Conservation (phyloP, 148 eudicot species). For the Camellia granthamiana region DNA sequence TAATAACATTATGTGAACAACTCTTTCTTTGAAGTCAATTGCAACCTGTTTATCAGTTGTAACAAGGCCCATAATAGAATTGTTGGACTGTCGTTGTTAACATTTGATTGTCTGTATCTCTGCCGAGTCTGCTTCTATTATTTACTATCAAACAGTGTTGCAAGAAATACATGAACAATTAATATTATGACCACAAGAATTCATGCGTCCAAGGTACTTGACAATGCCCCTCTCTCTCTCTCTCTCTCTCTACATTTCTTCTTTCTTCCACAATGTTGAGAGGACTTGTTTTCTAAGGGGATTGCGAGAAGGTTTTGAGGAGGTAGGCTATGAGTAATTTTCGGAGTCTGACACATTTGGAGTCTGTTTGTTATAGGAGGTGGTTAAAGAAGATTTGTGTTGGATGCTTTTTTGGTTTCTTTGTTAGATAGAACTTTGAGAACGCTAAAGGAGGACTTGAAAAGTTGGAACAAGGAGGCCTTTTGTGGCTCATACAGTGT, state of each 20-base stretch:
- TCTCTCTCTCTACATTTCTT: neutral
- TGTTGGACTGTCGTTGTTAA: neutral
- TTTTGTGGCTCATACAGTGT: no score
- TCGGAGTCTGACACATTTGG: neutral
- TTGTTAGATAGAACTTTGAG: neutral
- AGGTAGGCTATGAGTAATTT: neutral
- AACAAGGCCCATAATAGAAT: neutral
- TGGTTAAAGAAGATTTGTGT: neutral
- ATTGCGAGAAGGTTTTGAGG: neutral
- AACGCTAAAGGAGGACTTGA: no score
- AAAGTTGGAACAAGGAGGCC: no score
- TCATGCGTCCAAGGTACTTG: neutral
- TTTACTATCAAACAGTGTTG: neutral
- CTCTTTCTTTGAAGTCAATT: conserved; percentile 1
- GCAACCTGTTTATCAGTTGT: neutral
- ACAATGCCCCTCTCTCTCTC: neutral
- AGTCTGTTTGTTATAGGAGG: neutral
- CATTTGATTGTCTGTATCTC: neutral
- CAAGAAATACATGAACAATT: neutral
- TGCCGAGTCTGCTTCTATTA: no score
- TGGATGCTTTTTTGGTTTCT: neutral
- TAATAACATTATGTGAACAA: neutral
- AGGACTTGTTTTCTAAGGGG: neutral
- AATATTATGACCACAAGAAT: neutral
- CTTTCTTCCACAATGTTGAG: neutral